Base-by-base conservation (phyloP, 257 asterid genomes). In the Solanum chilense region DNA sequence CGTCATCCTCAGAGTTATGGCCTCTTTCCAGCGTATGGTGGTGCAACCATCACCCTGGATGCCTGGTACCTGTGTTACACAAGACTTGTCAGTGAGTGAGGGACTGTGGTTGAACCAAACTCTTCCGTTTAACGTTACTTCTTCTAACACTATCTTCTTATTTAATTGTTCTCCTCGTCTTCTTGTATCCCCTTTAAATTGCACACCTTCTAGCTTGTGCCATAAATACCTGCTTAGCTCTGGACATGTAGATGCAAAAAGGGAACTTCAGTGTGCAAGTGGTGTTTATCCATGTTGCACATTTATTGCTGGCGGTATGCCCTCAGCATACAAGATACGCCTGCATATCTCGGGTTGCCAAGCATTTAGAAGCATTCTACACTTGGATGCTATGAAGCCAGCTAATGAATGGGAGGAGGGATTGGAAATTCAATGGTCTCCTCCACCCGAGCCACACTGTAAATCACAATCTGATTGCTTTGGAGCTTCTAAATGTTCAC, bases 291-390 rank as follows among this genome's bases (percentile, higher is more conserved):
- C 93, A 4, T 91, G 93, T 23, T 91, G 93, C 87, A 90, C 93
- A 25, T 91, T 91, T 87, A 75, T 91, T 60, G 92, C 92, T 5
- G 93, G 93, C 3, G 93, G 93, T 56, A 62, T 88, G 89, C 93
- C 93, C 7, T 91, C 93, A 18, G 93, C 93, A 11, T 91, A 90
- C 91, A 91, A 90, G 91, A 88, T 91, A 33, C 87, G 92, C 84
- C 82, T 91, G 73, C 93, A 91, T 78, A 58, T 70, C 75, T 91
- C 93, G 6, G 93, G 93, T 14, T 91, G 93, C 87, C 85, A 73
- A 60, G 93, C 93, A 35, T 91, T 90, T 87, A 88, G 92, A 87
- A 91, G 93, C 87, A 62, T 91, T 44, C 87, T 91, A 52, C 87
- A 91, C 87, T 88, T 90, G 89, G 81, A 91, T 87, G 81, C 74